Base-by-base conservation (phyloP, 768 basidiomycete genomes). In the Xerocomellus chrysenteron region DNA sequence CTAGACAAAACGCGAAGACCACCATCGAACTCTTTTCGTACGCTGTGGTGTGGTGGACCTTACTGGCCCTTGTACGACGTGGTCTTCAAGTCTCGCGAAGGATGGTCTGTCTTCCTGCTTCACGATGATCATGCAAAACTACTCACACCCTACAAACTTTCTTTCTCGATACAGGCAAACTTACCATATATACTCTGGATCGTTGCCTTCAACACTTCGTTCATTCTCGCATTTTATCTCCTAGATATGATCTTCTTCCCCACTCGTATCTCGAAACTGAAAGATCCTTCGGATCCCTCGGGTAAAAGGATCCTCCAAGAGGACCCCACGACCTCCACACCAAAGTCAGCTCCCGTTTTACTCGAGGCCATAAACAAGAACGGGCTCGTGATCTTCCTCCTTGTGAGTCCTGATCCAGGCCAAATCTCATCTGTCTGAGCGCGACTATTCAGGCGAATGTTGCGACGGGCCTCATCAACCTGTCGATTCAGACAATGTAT, bases 141-240 rank as follows among this genome's bases (percentile, higher is more conserved):
- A 13, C 50, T 65, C 19, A 57, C 40, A 33, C 39, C 16, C 2
- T 21, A 32, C 30, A 2, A 12, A 30, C 24, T 0, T n/a, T 26
- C 7, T 32, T 45, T 39, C 21, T 40, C 19, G 11, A n/a, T 42
- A 17, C 62, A 95, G 94, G 91, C 87, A 44, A 98, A 98, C 65
- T 63, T 93, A 32, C 80, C 90, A 5, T 98, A 99, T 71, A 84
- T 94, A 36, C 71, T 94, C 17, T 98, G 95, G 94, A 81, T 90
- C 9, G 81, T 84, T 1, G 94, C 92, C 11, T 96, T 84, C 83
- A 98, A 98, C 68, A 86, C 87, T 0, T 81, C 86, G 3, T 94
- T 94, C 75, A 74, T 98, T 16, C 78, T 94, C 6, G 84, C 82
- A 13, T 96, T 97, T 74, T 77, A 94, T 41, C 58, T 86, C 24